Conservation (phyloP, 192 early-diverging fungal genomes). For the Umbelopsis ramanniana region DNA sequence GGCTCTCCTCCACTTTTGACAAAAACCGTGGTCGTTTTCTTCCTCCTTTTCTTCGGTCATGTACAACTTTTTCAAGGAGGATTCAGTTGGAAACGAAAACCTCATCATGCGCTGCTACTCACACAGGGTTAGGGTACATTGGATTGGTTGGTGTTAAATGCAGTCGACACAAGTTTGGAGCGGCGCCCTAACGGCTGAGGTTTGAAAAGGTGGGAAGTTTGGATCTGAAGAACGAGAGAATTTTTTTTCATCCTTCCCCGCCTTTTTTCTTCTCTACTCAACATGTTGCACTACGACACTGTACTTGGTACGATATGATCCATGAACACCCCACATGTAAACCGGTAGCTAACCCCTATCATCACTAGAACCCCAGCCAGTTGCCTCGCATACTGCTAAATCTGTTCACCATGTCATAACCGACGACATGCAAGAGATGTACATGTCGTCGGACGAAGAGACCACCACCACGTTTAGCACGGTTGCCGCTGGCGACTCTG, state of each 20-base stretch:
- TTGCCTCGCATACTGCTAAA: neutral
- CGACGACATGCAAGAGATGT: constrained; percentile 12
- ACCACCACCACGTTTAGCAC: constrained; percentile 7
- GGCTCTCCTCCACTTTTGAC: neutral
- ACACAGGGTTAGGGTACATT: constrained; percentile 9
- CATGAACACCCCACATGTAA: neutral
- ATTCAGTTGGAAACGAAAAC: too few relatives aligned
- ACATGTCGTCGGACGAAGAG: constrained; percentile 27
- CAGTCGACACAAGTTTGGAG: neutral
- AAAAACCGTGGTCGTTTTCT: neutral
- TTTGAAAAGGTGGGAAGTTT: constrained; percentile 17
- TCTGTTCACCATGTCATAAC: neutral
- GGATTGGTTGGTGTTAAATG: too few relatives aligned
- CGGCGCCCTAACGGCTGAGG: constrained; percentile 19
- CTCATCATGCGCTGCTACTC: neutral
- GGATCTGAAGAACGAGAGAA: neutral
- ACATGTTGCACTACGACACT: constrained; percentile 1
- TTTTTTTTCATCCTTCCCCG: neutral
- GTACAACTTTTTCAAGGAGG: neutral
- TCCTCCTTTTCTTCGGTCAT: neutral
- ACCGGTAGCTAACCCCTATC: neutral
- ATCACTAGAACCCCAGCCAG: constrained; percentile 10
- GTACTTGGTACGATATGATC: neutral
- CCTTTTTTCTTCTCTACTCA: neutral
- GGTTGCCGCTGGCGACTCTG: neutral